phyloP scores from a whole-genome alignment of 306 rosid species.

The Medicago lupulina region DNA sequence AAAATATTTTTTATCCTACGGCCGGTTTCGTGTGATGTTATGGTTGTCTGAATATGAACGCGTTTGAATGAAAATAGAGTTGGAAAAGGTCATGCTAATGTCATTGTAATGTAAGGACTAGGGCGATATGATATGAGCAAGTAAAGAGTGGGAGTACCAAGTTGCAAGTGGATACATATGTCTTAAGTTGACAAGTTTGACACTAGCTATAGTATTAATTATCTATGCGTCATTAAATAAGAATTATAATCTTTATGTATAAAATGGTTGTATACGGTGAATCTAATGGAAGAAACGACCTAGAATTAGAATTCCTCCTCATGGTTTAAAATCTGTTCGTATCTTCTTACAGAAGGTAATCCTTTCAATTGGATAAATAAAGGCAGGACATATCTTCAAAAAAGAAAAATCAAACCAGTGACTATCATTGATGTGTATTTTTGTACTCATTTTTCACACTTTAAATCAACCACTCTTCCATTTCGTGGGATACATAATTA shows the following conservation, averaged over 20 bases:
- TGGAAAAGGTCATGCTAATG: conserved; percentile 52
- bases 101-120: conserved; percentile 27
- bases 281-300: background rate
- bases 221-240: background rate
- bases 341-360: background rate
- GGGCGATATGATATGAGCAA: conserved; percentile 21
- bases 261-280: background rate
- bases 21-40: conserved; percentile 67
- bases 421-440: no score
- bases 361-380: background rate
- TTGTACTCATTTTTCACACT: background rate
- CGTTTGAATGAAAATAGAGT: conserved; percentile 36
- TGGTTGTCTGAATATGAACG: conserved; percentile 61
- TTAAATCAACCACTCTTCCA: no score
- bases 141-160: background rate
- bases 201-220: background rate
- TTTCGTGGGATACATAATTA: no score
- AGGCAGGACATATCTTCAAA: background rate
- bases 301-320: background rate
- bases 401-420: no score
- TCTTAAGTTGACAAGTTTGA: conserved; percentile 25
- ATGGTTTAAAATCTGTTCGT: background rate
- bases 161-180: conserved; percentile 17
- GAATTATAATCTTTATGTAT: background rate
- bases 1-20: conserved; percentile 20